phyloP scores from a whole-genome alignment of 768 basidiomycete species.

The Russula sp. region DNA sequence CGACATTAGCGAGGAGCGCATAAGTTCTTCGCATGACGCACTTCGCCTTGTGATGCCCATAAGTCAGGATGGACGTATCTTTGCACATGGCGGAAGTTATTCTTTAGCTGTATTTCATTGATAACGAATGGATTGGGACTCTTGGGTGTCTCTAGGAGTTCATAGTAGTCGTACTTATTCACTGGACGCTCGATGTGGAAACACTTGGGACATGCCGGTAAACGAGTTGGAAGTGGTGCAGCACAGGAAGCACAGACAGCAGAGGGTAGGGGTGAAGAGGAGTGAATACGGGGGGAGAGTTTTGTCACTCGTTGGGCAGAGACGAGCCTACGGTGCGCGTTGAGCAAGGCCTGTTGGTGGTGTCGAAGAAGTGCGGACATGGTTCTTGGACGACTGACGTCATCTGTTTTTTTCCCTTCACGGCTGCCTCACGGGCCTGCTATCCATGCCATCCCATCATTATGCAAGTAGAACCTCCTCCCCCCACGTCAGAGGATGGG shows the following conservation, averaged over 20 bases:
- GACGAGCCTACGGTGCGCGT: not conserved
- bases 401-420: not conserved
- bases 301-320: not conserved
- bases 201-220: constrained; percentile 75
- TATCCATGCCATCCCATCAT: not conserved
- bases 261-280: not conserved
- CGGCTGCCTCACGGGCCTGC: not conserved
- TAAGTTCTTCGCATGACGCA: constrained; percentile 24
- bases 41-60: constrained; percentile 63
- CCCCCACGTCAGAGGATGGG: not conserved
- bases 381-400: not conserved
- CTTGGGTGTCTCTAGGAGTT: constrained; percentile 57
- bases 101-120: constrained; percentile 51
- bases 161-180: constrained; percentile 50
- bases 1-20: not conserved
- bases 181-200: constrained; percentile 53
- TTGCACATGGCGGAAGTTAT: constrained; percentile 65
- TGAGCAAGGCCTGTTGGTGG: not conserved
- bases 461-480: constrained; percentile 12
- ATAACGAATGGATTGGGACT: constrained; percentile 65
- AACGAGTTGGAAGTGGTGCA: constrained; percentile 46
- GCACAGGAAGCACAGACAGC: constrained; percentile 56
- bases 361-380: not conserved
- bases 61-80: constrained; percentile 79
- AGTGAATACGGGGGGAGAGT: not conserved